A percentile compares a stretch with the other conserved stretches of the same genome.
Evolutionary conservation across 352 stramenopile species (phyloP).

Genomic region (Pythium coloratum): DNA sequence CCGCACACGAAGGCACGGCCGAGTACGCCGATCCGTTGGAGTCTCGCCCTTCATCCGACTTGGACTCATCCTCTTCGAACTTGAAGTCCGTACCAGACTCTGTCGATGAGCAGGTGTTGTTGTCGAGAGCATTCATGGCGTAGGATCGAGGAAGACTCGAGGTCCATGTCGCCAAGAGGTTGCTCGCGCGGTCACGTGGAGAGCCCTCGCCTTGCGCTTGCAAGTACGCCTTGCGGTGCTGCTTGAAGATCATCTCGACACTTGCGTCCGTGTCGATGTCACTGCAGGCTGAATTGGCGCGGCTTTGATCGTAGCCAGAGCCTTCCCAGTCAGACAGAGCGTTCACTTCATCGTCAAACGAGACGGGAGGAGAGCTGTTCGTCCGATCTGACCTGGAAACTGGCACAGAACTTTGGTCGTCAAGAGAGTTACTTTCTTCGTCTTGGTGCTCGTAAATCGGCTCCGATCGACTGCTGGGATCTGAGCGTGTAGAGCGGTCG

Average conservation of each 20-base stretch:
- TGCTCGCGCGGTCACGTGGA: neutral
- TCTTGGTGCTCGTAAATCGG: constrained; percentile 4
- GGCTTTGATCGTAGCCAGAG: neutral
- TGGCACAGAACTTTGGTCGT: neutral
- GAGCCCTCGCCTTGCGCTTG: neutral
- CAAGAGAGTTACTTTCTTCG: neutral
- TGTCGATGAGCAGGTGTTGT: neutral
- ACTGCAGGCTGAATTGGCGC: neutral
- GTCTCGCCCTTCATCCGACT: constrained; percentile 6
- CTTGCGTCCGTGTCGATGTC: constrained; percentile 8
- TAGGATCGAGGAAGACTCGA: neutral
- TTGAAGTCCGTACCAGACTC: constrained; percentile 1
- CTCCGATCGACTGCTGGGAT: constrained; percentile 11
- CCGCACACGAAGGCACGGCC: constrained; percentile 13
- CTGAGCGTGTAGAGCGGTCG: constrained; percentile 18
- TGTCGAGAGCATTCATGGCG: neutral
- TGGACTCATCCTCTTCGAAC: constrained; percentile 10
- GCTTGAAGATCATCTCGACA: constrained; percentile 17
- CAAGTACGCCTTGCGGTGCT: constrained; percentile 7
- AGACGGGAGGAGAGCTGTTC: constrained; percentile 7
- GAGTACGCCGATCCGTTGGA: constrained; percentile 23
- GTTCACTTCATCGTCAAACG: constrained; percentile 22
- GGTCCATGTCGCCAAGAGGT: neutral
- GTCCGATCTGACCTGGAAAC: neutral
- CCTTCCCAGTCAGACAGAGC: constrained; percentile 15